A percentile compares a stretch with the other conserved stretches of the same genome.
Conservation (phyloP, 2,329 filamentous ascomycete genomes). For the Penicillium glabrum region DNA sequence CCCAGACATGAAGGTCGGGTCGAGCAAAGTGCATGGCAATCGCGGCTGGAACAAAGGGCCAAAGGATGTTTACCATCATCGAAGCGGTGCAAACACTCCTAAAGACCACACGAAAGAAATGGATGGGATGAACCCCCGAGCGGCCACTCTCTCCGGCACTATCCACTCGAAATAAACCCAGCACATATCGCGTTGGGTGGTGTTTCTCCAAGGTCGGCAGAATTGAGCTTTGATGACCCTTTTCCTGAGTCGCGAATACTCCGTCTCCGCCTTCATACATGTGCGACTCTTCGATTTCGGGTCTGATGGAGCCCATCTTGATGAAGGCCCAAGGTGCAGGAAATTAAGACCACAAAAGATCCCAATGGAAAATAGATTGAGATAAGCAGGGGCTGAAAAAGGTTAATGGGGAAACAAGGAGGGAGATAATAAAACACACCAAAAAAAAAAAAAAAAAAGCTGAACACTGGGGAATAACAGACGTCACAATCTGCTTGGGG, state of each 20-base stretch:
- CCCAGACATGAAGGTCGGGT: slow-evolving; percentile 59
- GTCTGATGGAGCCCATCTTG: slow-evolving; percentile 17
- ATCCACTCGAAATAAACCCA: slow-evolving; percentile 35
- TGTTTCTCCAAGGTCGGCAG: slow-evolving; percentile 29
- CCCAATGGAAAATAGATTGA: no score
- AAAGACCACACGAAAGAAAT: slow-evolving; percentile 65
- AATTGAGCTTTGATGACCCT: slow-evolving; percentile 16
- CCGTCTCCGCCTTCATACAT: background rate
- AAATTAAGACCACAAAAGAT: background rate
- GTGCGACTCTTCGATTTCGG: background rate
- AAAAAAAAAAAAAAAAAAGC: background rate
- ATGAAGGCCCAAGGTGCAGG: background rate
- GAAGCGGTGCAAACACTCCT: slow-evolving; percentile 64
- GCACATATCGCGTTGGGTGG: slow-evolving; percentile 12
- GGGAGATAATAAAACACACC: background rate
- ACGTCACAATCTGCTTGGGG: background rate
- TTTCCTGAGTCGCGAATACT: slow-evolving; percentile 12
- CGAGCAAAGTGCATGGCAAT: slow-evolving; percentile 63
- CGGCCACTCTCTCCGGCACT: slow-evolving; percentile 67
- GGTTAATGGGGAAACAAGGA: background rate
- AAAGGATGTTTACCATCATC: slow-evolving; percentile 67
- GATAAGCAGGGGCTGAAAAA: background rate
- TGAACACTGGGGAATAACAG: background rate
- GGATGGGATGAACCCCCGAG: slow-evolving; percentile 61
- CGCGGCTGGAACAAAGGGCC: slow-evolving; percentile 72